phyloP scores from a whole-genome alignment of 805 yeast genomes.

The Yarrowia deformans region DNA sequence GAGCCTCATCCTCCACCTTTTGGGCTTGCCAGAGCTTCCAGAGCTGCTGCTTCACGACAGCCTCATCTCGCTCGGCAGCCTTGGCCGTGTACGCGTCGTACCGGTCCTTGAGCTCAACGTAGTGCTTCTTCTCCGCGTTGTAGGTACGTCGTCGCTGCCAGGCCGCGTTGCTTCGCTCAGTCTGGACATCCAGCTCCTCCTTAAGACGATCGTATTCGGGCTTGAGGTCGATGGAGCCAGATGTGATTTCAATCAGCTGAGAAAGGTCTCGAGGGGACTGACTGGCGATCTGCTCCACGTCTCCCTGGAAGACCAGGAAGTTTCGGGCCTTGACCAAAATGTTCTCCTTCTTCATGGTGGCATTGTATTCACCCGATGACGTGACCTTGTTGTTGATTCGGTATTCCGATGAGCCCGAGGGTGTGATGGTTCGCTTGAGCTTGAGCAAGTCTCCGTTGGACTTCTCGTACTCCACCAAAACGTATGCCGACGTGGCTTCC shows the following conservation, averaged over 20 bases:
- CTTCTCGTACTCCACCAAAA: constrained; percentile 76
- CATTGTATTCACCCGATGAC: constrained; percentile 69
- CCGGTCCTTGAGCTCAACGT: constrained; percentile 76
- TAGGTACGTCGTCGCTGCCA: constrained; percentile 73
- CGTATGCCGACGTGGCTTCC: constrained; percentile 65
- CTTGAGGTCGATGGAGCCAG: constrained; percentile 76
- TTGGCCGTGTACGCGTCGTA: constrained; percentile 70
- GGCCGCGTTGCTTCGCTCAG: constrained; percentile 65
- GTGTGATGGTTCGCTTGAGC: constrained; percentile 63
- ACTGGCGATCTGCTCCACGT: constrained; percentile 90
- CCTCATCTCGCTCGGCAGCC: constrained; percentile 52
- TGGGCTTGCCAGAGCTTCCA: constrained; percentile 69
- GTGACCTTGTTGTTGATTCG: constrained; percentile 66
- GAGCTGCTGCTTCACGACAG: constrained; percentile 59
- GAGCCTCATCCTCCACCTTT: constrained; percentile 51
- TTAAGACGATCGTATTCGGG: constrained; percentile 70
- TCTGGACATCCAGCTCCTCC: constrained; percentile 62
- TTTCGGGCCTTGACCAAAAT: constrained; percentile 88
- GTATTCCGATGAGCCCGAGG: constrained; percentile 71
- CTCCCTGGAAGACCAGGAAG: constrained; percentile 95
- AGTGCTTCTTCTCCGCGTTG: constrained; percentile 77
- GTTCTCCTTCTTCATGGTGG: constrained; percentile 74
- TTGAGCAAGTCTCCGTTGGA: constrained; percentile 62
- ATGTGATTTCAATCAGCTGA: constrained; percentile 75
- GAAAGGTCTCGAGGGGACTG: constrained; percentile 82